Conservation (phyloP, 1,139 yeast genomes). For the Lodderomyces oxycetoniae region DNA sequence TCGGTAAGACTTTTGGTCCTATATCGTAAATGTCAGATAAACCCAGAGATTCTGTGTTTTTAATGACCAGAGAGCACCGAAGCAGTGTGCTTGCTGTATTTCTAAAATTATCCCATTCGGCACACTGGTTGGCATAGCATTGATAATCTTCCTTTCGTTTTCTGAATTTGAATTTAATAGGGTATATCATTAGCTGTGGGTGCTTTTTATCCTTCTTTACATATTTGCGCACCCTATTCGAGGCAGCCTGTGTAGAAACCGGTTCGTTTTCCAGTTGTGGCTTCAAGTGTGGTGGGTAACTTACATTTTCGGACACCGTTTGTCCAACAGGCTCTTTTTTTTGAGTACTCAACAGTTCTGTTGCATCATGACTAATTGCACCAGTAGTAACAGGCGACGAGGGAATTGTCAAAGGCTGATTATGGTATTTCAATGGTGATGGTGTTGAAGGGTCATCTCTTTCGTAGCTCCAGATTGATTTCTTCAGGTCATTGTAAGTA, state of each 20-base stretch:
- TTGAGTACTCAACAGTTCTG: background rate
- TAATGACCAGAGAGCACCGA: no score
- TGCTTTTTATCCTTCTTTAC: background rate
- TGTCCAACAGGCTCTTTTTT: background rate
- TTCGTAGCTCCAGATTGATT: slow-evolving; percentile 2
- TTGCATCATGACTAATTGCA: background rate
- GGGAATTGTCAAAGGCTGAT: slow-evolving; percentile 3
- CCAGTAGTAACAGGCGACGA: slow-evolving; percentile 7
- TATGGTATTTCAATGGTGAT: background rate
- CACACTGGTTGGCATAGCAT: no score
- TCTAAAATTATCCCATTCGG: no score
- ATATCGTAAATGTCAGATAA: slow-evolving; percentile 11
- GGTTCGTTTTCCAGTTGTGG: background rate
- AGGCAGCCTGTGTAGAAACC: background rate
- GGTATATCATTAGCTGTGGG: slow-evolving; percentile 4
- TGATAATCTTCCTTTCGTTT: no score
- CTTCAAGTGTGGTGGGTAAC: no score
- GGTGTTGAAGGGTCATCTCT: background rate
- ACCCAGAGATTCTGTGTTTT: background rate
- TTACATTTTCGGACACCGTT: no score
- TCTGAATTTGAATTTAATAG: slow-evolving; percentile 5
- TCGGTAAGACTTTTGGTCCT: slow-evolving; percentile 14
- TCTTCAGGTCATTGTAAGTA: background rate
- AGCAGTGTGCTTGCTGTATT: no score
- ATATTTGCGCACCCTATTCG: background rate